Conservation (phyloP, 1,139 yeast genomes). For the Pneumocystis sp. region DNA sequence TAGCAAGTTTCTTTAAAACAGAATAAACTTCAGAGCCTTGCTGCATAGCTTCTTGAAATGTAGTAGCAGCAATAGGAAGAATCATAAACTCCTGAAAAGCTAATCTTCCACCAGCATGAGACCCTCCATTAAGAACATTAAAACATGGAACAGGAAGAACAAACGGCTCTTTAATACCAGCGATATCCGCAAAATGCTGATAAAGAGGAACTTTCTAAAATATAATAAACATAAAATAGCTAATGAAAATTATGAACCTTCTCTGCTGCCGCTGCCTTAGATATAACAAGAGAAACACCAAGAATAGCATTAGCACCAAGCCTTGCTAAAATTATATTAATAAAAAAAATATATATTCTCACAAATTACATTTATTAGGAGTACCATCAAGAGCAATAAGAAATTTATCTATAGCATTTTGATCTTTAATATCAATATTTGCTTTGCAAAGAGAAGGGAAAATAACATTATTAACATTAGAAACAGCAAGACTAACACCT, state of each 20-base stretch:
- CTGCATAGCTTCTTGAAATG: constrained; percentile 87
- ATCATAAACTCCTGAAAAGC: constrained; percentile 99
- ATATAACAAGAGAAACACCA: constrained; percentile 86
- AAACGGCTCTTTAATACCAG: constrained; percentile 45
- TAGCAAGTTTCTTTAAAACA: constrained; percentile 75
- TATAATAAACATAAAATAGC: background rate
- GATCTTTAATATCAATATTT: constrained; percentile 61
- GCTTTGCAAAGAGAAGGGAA: constrained; percentile 77
- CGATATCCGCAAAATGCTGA: constrained; percentile 62
- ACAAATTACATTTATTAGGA: constrained; percentile 48
- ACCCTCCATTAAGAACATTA: constrained; percentile 96
- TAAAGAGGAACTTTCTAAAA: constrained; percentile 54
- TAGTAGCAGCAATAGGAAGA: constrained; percentile 75
- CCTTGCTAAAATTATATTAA: constrained; percentile 30
- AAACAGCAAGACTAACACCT: constrained; percentile 76
- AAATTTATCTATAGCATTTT: constrained; percentile 65
- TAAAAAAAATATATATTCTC: background rate
- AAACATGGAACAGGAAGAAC: constrained; percentile 29
- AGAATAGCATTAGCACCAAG: constrained; percentile 92
- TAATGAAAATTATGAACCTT: constrained; percentile 25
- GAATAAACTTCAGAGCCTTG: constrained; percentile 95
- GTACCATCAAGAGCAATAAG: constrained; percentile 74
- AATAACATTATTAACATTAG: constrained; percentile 75
- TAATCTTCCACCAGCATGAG: constrained; percentile 97
- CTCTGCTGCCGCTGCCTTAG: constrained; percentile 91